A percentile compares a stretch with the other conserved stretches of the same genome.
phyloP scores from a whole-genome alignment of 176 grass and related monocot genomes.

The Rhipidocladum racemiflorum region DNA sequence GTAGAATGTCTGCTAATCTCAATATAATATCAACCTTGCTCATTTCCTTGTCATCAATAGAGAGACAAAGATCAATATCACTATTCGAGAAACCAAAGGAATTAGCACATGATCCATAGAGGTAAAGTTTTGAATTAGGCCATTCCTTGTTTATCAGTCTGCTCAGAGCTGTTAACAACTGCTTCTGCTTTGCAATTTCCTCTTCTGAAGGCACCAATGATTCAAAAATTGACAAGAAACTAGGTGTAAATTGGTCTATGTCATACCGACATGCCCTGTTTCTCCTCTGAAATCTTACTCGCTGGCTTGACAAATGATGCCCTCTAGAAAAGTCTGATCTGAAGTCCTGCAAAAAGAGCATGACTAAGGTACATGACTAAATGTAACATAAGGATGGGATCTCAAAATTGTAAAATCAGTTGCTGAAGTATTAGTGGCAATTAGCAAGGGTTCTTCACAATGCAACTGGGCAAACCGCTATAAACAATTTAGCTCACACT shows the following conservation, averaged over 20 bases:
- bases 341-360: slow-evolving; percentile 56
- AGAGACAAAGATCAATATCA: slow-evolving; percentile 94
- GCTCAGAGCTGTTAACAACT: slow-evolving; percentile 57
- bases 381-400: slow-evolving; percentile 19
- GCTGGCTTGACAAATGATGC: slow-evolving; percentile 67
- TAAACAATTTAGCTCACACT: background rate
- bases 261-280: slow-evolving; percentile 59
- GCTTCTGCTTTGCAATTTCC: slow-evolving; percentile 77
- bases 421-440: slow-evolving; percentile 2
- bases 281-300: slow-evolving; percentile 68
- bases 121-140: slow-evolving; percentile 70
- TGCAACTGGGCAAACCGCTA: background rate
- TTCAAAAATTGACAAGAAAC: slow-evolving; percentile 72
- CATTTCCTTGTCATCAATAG: slow-evolving; percentile 59
- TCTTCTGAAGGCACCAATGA: slow-evolving; percentile 76
- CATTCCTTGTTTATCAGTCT: slow-evolving; percentile 79
- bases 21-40: slow-evolving; percentile 88
- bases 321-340: slow-evolving; percentile 88
- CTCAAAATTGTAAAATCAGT: slow-evolving; percentile 23
- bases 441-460: slow-evolving; percentile 8
- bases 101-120: slow-evolving; percentile 97
- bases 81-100: slow-evolving; percentile 88
- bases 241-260: slow-evolving; percentile 67
- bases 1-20: slow-evolving; percentile 77
- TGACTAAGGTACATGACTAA: slow-evolving; percentile 10